phyloP scores from a whole-genome alignment of 345 rosid species.

The Rhodamnia argentea region DNA sequence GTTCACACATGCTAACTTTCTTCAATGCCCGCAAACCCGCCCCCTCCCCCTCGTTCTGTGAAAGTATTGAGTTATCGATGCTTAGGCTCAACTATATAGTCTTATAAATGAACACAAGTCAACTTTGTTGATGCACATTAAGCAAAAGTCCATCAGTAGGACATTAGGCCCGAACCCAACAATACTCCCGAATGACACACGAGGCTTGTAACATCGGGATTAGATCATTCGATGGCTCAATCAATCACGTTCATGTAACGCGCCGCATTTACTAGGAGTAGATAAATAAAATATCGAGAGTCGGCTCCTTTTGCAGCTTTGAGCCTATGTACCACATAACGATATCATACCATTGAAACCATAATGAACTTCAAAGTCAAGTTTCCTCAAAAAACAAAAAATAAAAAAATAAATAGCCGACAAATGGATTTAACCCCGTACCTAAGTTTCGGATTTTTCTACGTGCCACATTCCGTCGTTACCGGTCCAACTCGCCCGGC shows the following conservation, averaged over 20 bases:
- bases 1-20: not conserved
- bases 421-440: not conserved
- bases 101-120: not conserved
- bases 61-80: not conserved
- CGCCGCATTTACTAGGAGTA: fast-evolving
- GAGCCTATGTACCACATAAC: not conserved
- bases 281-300: not conserved
- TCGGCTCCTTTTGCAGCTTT: not conserved
- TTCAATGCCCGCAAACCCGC: not conserved
- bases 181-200: not conserved
- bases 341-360: not conserved
- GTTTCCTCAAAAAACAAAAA: not conserved
- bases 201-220: not conserved
- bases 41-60: not conserved
- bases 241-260: not conserved
- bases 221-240: not conserved
- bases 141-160: not conserved
- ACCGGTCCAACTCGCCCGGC: not conserved
- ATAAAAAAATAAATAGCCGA: not conserved
- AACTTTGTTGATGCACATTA: fast-evolving
- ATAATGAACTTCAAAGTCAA: not conserved
- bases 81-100: not conserved
- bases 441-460: not conserved
- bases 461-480: not conserved
- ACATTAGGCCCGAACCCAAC: not conserved